Conservation (phyloP, 2,329 filamentous ascomycete genomes). For the Apiospora phragmitis region DNA sequence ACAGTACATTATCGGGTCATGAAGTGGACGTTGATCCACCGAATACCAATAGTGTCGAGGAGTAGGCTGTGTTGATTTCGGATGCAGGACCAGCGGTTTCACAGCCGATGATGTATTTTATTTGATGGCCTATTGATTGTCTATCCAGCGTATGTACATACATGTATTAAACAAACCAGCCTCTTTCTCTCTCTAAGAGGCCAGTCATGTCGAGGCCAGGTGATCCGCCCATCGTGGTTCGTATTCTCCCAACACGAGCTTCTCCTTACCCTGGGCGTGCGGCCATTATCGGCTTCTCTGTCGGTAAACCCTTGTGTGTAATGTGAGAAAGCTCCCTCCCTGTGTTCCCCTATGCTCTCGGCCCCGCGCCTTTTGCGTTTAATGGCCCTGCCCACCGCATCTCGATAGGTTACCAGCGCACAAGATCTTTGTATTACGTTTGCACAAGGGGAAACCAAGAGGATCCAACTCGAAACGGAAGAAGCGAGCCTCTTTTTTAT, state of each 20-base stretch:
- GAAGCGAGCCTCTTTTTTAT: slow-evolving; percentile 1
- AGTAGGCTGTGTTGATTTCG: neutral
- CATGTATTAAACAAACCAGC: neutral
- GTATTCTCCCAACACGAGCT: neutral
- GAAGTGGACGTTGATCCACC: too few species aligned
- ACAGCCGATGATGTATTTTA: neutral
- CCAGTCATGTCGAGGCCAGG: neutral
- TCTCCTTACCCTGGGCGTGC: neutral
- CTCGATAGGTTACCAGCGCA: slow-evolving; percentile 8
- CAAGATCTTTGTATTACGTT: slow-evolving; percentile 11
- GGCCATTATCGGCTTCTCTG: neutral
- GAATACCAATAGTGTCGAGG: neutral
- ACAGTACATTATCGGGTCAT: too few species aligned
- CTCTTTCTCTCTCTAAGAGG: neutral
- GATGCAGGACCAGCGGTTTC: neutral
- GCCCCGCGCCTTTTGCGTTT: neutral
- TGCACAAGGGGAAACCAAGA: neutral
- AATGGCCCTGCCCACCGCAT: neutral
- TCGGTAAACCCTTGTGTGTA: neutral
- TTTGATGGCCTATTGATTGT: neutral
- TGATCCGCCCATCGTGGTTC: neutral
- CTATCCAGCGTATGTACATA: neutral
- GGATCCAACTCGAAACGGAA: slow-evolving; percentile 12
- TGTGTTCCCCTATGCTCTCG: neutral
- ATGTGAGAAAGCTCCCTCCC: slow-evolving; percentile 3